Evolutionary conservation across 169 alveolate genomes (phyloP).

Genomic region (Plasmodium sp.): DNA sequence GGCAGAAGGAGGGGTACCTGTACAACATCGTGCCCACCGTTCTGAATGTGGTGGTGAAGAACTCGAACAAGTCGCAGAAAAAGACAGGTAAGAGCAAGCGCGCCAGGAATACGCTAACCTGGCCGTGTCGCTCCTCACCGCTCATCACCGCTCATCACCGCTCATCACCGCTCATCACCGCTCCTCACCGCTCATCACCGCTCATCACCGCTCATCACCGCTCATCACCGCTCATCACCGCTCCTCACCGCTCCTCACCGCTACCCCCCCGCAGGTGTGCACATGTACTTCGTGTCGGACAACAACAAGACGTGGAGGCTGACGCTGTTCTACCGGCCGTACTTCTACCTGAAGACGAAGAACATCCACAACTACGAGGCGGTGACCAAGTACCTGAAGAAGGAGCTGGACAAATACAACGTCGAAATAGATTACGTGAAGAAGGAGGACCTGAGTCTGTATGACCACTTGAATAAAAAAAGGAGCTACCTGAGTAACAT

Average conservation of each 20-base stretch:
- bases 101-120: background rate
- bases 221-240: background rate
- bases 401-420: conserved; percentile 33
- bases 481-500: conserved; percentile 82
- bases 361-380: conserved; percentile 82
- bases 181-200: background rate
- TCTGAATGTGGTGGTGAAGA: conserved; percentile 79
- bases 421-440: conserved; percentile 79
- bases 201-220: background rate
- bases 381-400: conserved; percentile 60
- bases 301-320: conserved; percentile 69
- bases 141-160: background rate
- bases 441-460: conserved; percentile 90
- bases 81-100: conserved; percentile 38
- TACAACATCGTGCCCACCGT: conserved; percentile 89
- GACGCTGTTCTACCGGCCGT: conserved; percentile 90
- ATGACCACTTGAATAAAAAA: conserved; percentile 91
- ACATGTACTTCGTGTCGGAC: conserved; percentile 68
- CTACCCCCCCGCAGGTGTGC: conserved; percentile 19
- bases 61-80: conserved; percentile 36
- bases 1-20: conserved; percentile 86
- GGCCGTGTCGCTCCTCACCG: background rate
- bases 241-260: background rate
- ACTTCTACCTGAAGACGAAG: conserved; percentile 89
- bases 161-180: background rate